phyloP scores from a whole-genome alignment of 192 early-diverging fungal genomes.

The Chytriomyces confervae region DNA sequence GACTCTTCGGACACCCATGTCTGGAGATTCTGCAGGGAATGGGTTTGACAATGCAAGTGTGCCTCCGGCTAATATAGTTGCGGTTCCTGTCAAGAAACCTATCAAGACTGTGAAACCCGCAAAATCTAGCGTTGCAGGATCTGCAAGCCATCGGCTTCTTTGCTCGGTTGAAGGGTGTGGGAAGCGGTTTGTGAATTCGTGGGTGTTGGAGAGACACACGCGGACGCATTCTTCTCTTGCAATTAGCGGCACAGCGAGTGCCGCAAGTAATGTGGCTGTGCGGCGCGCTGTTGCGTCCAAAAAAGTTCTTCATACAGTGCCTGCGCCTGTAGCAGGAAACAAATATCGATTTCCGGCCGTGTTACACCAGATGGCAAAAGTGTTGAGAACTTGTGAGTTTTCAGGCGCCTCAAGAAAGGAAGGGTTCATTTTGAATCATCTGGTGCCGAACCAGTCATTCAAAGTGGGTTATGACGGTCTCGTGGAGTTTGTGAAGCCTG shows the following conservation, averaged over 20 bases:
- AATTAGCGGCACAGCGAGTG: background rate
- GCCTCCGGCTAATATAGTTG: background rate
- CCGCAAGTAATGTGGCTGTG: background rate
- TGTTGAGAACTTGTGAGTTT: background rate
- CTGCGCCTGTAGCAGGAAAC: background rate
- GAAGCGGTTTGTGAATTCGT: background rate
- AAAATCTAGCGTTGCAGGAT: background rate
- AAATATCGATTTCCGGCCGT: background rate
- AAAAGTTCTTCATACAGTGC: background rate
- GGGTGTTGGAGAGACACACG: background rate
- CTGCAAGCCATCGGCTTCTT: background rate
- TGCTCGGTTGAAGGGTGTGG: conserved; percentile 1
- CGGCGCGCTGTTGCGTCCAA: background rate
- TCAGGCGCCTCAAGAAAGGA: background rate
- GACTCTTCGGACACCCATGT: background rate
- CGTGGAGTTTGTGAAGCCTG: background rate
- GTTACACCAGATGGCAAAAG: background rate
- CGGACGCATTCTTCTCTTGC: background rate
- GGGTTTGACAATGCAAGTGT: background rate
- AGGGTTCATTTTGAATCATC: background rate
- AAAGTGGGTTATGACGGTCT: background rate
- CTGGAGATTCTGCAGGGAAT: background rate
- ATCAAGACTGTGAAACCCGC: background rate
- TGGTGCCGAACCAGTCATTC: background rate
- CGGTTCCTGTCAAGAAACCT: background rate